A percentile compares a stretch with the other conserved stretches of the same genome.
Evolutionary conservation across 805 yeast genomes (phyloP).

Genomic region (Yarrowia sp.): DNA sequence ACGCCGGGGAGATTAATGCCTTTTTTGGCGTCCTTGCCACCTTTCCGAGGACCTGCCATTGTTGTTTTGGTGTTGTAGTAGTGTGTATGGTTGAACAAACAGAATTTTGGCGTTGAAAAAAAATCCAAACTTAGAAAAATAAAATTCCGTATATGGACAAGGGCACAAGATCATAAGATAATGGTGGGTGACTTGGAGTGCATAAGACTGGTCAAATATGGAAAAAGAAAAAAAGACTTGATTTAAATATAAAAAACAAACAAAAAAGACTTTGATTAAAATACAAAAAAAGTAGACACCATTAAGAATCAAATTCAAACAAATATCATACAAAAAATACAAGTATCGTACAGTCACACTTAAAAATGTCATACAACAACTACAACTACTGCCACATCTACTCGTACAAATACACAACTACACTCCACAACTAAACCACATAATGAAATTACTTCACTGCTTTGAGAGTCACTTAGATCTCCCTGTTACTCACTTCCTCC

Average conservation of each 20-base stretch:
- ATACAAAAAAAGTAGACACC: too few species aligned
- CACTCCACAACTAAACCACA: neutral
- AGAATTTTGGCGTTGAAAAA: neutral
- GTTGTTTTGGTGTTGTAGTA: neutral
- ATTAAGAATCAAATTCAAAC: too few species aligned
- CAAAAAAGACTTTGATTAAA: too few species aligned
- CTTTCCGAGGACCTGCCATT: neutral
- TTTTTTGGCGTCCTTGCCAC: constrained; percentile 21
- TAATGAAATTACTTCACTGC: neutral
- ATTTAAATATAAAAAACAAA: too few species aligned
- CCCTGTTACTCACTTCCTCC: neutral
- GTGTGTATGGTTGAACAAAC: neutral
- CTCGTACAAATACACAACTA: too few species aligned
- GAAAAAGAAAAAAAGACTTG: too few species aligned
- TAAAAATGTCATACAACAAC: too few species aligned
- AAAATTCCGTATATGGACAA: too few species aligned
- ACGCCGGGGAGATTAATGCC: constrained; percentile 23
- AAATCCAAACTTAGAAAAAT: neutral
- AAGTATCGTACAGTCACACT: too few species aligned
- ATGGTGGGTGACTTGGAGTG: neutral
- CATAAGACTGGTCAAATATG: too few species aligned
- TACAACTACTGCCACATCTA: too few species aligned
- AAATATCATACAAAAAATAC: too few species aligned
- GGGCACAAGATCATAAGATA: neutral
- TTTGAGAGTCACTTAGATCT: neutral